A percentile compares a stretch with the other conserved stretches of the same genome.
Evolutionary conservation across 2,329 filamentous ascomycete species (phyloP).

Genomic region (Aphanocladium album): DNA sequence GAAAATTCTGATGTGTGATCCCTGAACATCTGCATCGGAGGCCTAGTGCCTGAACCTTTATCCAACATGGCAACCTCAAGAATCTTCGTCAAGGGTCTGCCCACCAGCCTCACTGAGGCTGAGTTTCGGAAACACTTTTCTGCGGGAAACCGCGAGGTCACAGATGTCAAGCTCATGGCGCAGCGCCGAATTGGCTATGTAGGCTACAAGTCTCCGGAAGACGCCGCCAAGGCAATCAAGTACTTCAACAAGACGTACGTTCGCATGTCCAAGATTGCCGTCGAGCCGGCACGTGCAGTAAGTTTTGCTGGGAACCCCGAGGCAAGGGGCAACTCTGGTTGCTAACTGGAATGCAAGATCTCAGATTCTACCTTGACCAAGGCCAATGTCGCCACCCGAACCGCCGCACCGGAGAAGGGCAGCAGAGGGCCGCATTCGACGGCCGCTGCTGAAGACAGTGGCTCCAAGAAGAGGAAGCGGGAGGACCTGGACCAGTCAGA

Average conservation of each 20-base stretch:
- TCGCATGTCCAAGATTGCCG: constrained; percentile 88
- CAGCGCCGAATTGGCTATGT: constrained; percentile 92
- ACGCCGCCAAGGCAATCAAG: constrained; percentile 77
- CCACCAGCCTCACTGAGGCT: constrained; percentile 76
- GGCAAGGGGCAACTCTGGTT: constrained; percentile 10
- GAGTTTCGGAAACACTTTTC: constrained; percentile 89
- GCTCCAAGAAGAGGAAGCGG: constrained; percentile 64
- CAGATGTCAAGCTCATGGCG: constrained; percentile 87
- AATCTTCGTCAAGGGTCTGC: constrained; percentile 76
- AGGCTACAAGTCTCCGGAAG: constrained; percentile 78
- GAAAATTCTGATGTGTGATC: constrained; percentile 12
- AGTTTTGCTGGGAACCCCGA: constrained; percentile 21
- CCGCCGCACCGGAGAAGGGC: background rate
- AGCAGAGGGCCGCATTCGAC: background rate
- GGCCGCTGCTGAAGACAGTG: constrained; percentile 28
- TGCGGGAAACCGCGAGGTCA: constrained; percentile 65
- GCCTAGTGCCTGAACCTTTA: constrained; percentile 15
- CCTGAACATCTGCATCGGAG: constrained; percentile 13
- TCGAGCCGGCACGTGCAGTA: constrained; percentile 82
- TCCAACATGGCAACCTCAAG: constrained; percentile 56
- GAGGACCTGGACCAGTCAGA: constrained; percentile 56
- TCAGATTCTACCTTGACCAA: constrained; percentile 37
- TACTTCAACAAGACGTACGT: constrained; percentile 96
- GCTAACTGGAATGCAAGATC: constrained; percentile 38
- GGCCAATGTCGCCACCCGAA: constrained; percentile 19